Percentiles rank a stretch among this genome's conserved stretches.
Conservation (phyloP, 345 rosid species). For the Trapa incisa region DNA sequence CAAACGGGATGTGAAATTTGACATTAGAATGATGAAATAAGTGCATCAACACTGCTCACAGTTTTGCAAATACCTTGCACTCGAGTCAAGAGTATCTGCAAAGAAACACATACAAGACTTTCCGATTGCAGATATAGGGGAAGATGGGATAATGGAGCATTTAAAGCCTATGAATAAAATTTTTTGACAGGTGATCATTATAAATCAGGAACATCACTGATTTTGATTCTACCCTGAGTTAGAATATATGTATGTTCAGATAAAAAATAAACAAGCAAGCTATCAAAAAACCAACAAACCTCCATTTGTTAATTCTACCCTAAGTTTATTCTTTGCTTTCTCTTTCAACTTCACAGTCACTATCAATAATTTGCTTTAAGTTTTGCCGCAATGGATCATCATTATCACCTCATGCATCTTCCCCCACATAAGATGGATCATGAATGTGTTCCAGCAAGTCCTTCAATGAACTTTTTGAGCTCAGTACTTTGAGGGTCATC, state of each 20-base stretch:
- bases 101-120: background rate
- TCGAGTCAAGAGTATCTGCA: background rate
- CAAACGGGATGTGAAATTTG: constrained; percentile 11
- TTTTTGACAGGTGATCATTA: background rate
- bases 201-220: background rate
- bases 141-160: background rate
- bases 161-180: background rate
- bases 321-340: constrained; percentile 55
- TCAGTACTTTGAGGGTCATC: constrained; percentile 70
- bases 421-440: constrained; percentile 80
- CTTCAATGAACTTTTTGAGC: constrained; percentile 68
- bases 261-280: background rate
- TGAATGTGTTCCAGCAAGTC: constrained; percentile 68
- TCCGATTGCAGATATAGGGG: background rate
- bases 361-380: constrained; percentile 44
- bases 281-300: constrained; percentile 30
- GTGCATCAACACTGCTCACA: background rate
- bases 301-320: constrained; percentile 49
- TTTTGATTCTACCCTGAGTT: background rate
- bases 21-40: constrained; percentile 1
- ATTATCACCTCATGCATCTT: constrained; percentile 84
- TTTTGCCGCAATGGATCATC: constrained; percentile 37
- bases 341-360: constrained; percentile 33
- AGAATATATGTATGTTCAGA: background rate
- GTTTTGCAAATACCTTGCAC: background rate